Base-by-base conservation (phyloP, 805 yeast species). In the Cyberlindnera amylophila region DNA sequence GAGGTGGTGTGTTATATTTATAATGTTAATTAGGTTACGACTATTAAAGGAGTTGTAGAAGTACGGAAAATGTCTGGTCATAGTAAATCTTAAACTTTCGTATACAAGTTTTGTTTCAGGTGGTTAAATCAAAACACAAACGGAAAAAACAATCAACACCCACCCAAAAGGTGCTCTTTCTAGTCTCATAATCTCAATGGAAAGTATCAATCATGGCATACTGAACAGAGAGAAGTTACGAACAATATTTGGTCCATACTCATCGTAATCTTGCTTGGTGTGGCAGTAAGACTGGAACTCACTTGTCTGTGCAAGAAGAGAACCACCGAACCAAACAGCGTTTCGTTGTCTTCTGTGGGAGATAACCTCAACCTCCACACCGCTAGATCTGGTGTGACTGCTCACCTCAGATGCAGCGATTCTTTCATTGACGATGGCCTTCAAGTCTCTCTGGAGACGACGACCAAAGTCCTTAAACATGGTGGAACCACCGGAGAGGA, bases 321-420 rank as follows among this genome's bases (percentile, higher is more conserved):
- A 86, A 53, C 99, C 99, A 55, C 99, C 99, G 63, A 91, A 93
- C 99, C 99, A 93, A 45, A 93, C 99, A 3, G 99, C 99, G 60
- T 93, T 88, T 64, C 96, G 79, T 71, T 93, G 99, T 68, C 93
- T 86, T 72, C 91, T 89, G 70, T 93, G 99, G 23, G 95, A 81
- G 52, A 93, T 90, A 48, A 93, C 99, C 68, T 87, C 95, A 43
- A 93, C 99, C 44, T 89, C 95, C 39, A 93, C 95, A 63, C 99
- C 99, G 24, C 95, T 84, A 19, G 95, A 82, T 61, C 80, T 85
- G 13, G 79, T 81, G 39, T 52, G 47, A 31, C 36, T 40, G 56
- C 89, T 79, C 46, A 82, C 69, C 67, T 93, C 99, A 62, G 90
- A 82, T 46, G 74, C 73, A 41, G 81, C 79, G 47, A 93, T 88